phyloP scores from a whole-genome alignment of 2,329 filamentous ascomycete species.

The Paecilomyces formosus region DNA sequence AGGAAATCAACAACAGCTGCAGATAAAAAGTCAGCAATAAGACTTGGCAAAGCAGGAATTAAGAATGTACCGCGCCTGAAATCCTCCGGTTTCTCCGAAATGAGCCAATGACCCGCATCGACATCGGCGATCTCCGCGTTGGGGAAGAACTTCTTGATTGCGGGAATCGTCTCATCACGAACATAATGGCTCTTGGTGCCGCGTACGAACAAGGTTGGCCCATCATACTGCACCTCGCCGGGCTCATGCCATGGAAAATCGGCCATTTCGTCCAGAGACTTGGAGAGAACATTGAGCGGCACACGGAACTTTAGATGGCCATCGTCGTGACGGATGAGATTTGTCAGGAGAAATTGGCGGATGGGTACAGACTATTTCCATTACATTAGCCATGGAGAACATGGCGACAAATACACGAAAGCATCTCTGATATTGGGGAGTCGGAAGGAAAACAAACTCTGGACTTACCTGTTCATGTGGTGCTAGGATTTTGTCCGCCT shows the following conservation, averaged over 20 bases:
- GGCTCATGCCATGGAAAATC: constrained; percentile 83
- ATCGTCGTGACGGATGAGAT: constrained; percentile 57
- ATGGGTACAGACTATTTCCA: constrained; percentile 56
- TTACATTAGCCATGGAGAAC: constrained; percentile 2
- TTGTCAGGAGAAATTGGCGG: constrained; percentile 86
- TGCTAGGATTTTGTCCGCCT: constrained; percentile 72
- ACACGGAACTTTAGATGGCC: constrained; percentile 56
- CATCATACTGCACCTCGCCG: constrained; percentile 59
- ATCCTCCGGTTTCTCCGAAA: constrained; percentile 38
- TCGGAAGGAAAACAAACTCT: neutral
- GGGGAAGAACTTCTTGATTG: constrained; percentile 36
- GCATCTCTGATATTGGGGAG: neutral
- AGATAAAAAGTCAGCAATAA: neutral
- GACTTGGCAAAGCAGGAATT: neutral
- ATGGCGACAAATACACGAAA: constrained; percentile 2
- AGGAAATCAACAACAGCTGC: neutral
- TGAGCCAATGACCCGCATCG: constrained; percentile 38
- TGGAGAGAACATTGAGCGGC: constrained; percentile 63
- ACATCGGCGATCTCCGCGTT: constrained; percentile 31
- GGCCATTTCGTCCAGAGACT: constrained; percentile 65
- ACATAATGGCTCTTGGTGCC: constrained; percentile 35
- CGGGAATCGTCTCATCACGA: constrained; percentile 29
- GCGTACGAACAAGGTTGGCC: constrained; percentile 68
- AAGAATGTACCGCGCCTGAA: constrained; percentile 28
- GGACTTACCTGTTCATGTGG: constrained; percentile 59